These are phyloP conservation scores for Trypanosomatidae sp. DNA, from an alignment of 208 protist species.

Conservation along the genomic window DNA sequence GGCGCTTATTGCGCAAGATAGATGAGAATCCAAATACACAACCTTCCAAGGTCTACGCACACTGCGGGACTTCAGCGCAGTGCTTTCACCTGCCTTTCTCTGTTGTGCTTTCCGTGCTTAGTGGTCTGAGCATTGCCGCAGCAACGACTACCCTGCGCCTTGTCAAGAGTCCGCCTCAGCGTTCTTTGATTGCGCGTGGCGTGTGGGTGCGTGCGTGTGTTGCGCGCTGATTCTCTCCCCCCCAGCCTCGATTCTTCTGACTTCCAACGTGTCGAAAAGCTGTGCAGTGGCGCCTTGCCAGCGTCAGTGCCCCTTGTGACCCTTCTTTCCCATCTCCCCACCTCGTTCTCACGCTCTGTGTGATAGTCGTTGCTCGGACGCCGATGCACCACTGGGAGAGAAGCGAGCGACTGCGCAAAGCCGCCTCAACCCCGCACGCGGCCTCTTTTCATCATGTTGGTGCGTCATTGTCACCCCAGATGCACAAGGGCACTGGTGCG, in stretches of 20 bases:
- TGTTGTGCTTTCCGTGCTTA: neutral
- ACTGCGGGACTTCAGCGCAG: neutral
- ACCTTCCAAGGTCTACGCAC: neutral
- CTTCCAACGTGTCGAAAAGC: neutral
- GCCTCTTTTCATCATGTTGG: too few species aligned
- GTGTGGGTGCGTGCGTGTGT: neutral
- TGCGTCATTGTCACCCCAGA: neutral
- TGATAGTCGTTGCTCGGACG: neutral
- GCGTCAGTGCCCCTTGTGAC: neutral
- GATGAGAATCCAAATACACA: neutral
- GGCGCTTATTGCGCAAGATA: neutral
- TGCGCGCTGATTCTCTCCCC: neutral
- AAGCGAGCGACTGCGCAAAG: neutral
- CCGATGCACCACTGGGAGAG: neutral
- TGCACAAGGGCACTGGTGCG: neutral
- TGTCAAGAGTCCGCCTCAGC: neutral
- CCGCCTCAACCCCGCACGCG: neutral
- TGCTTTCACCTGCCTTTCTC: neutral
- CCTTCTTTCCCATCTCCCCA: neutral
- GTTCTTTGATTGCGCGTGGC: neutral
- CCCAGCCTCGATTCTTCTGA: neutral
- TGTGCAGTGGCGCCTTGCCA: neutral
- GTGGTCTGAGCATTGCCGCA: neutral
- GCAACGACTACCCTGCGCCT: neutral
- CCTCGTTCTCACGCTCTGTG: neutral